Evolutionary conservation across 2,329 filamentous ascomycete species (phyloP).

Genomic region (Pseudogymnoascus sp.): DNA sequence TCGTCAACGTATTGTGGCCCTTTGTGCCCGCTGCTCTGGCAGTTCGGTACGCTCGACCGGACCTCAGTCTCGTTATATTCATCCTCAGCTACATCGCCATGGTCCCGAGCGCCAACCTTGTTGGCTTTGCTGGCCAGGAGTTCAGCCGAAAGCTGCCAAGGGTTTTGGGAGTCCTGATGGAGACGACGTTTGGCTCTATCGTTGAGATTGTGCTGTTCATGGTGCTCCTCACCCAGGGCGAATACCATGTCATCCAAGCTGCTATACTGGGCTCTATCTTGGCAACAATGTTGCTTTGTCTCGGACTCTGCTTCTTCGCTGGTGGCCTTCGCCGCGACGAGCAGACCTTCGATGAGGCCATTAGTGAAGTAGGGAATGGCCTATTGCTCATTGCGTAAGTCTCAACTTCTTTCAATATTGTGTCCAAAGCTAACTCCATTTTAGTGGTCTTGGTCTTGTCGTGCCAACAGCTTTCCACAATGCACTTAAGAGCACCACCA

Average conservation of each 20-base stretch:
- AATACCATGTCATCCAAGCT: constrained; percentile 68
- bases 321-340: constrained; percentile 62
- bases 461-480: constrained; percentile 40
- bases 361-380: constrained; percentile 72
- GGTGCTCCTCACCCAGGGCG: constrained; percentile 51
- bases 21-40: constrained; percentile 64
- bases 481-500: constrained; percentile 31
- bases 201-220: constrained; percentile 82
- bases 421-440: constrained; percentile 11
- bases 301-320: constrained; percentile 72
- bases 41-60: constrained; percentile 46
- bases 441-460: constrained; percentile 41
- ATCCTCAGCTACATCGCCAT: constrained; percentile 67
- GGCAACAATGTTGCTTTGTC: constrained; percentile 71
- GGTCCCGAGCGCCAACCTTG: constrained; percentile 66
- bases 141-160: constrained; percentile 68
- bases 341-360: constrained; percentile 63
- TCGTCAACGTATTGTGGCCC: constrained; percentile 67
- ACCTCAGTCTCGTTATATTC: constrained; percentile 58
- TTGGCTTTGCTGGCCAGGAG: constrained; percentile 67
- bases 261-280: constrained; percentile 78
- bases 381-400: constrained; percentile 70
- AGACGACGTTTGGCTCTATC: constrained; percentile 60
- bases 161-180: constrained; percentile 55
- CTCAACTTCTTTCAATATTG: constrained; percentile 12